Base-by-base conservation (phyloP, 306 rosid species). In the Vicia faba region DNA sequence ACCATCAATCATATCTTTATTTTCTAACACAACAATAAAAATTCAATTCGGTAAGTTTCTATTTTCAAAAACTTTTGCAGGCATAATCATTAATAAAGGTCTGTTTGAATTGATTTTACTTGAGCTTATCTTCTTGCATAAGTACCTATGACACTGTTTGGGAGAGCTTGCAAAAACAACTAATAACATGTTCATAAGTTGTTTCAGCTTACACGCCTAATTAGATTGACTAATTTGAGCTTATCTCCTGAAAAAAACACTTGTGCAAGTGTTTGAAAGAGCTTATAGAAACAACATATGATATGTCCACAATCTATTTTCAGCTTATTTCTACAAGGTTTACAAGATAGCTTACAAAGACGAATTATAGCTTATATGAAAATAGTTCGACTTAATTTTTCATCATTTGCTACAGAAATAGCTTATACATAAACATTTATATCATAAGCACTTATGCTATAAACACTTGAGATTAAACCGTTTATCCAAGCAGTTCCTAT, bases 1-100 rank as follows among this genome's bases (percentile, higher is more conserved):
- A 53, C 74, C 68, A 58, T 57, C 76, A 53, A 55, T 70, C 66
- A 19, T 31, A 59, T 85, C 87, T 83, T 71, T 15, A 67, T 61
- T 33, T 50, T 53, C 55, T 61, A 75, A 51, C 60, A 68, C 16
- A 61, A 59, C 26, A 46, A 53, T 35, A 53, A 2, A 53, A 23
- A 53, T 31, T 23, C 10, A 26, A 55, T 13, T 55, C 39, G 3
- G 5, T 2, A 13, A 10, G 8, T 20, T 51, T 55, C 36, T 55
- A 55, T 3, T 55, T 55, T 5, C 61, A 6, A 55, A 25, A 26
- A 26, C 11, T 5, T 55, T 55, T 55, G 11, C 39, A 55, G 1
- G 38, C 9, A 55, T 55, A 28, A 28, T 28, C 61, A 55, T 3
- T 55, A 26, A 55, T 26, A 55, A 55, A 4, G 15, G 18, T 26